Evolutionary conservation across 768 basidiomycete genomes (phyloP).

Genomic region (Xerocomellus dryophilus): DNA sequence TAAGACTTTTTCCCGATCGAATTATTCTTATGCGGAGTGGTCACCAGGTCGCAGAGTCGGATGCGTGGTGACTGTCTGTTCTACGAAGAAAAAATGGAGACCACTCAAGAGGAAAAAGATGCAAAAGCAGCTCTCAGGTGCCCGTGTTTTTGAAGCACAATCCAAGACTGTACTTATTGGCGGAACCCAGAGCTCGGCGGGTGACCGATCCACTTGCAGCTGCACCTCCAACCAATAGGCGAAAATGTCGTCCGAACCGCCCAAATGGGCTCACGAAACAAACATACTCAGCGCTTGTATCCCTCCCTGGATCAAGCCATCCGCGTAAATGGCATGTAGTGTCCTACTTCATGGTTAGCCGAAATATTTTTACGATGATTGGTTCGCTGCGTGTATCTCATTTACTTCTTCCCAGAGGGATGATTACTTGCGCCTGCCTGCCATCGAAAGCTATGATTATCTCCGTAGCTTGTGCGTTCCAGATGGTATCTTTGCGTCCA

Average conservation of each 20-base stretch:
- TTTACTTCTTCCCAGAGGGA: slow-evolving; percentile 45
- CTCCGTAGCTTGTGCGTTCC: slow-evolving; percentile 66
- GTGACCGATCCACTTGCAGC: slow-evolving; percentile 59
- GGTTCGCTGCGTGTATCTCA: slow-evolving; percentile 4
- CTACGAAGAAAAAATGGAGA: slow-evolving; percentile 81
- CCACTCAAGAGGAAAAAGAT: slow-evolving; percentile 74
- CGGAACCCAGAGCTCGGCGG: slow-evolving; percentile 46
- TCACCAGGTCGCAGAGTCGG: slow-evolving; percentile 72
- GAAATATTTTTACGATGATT: not conserved
- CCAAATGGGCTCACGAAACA: slow-evolving; percentile 83
- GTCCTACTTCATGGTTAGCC: slow-evolving; percentile 72
- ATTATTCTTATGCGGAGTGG: slow-evolving; percentile 2
- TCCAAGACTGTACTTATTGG: slow-evolving; percentile 6
- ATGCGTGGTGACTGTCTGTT: slow-evolving; percentile 83
- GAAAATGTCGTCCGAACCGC: slow-evolving; percentile 76
- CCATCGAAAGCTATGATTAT: slow-evolving; percentile 72
- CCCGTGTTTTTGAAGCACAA: slow-evolving; percentile 11
- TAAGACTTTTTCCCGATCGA: not conserved
- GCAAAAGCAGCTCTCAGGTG: slow-evolving; percentile 77
- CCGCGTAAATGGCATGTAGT: slow-evolving; percentile 81
- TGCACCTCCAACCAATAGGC: slow-evolving; percentile 57
- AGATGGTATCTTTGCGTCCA: slow-evolving; percentile 68
- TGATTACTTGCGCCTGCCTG: slow-evolving; percentile 67
- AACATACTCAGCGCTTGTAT: slow-evolving; percentile 76
- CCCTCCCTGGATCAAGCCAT: slow-evolving; percentile 54